These are phyloP conservation scores for Colletotrichum sp. DNA, from an alignment of 2,329 filamentous ascomycete species.

Conservation along the genomic window DNA sequence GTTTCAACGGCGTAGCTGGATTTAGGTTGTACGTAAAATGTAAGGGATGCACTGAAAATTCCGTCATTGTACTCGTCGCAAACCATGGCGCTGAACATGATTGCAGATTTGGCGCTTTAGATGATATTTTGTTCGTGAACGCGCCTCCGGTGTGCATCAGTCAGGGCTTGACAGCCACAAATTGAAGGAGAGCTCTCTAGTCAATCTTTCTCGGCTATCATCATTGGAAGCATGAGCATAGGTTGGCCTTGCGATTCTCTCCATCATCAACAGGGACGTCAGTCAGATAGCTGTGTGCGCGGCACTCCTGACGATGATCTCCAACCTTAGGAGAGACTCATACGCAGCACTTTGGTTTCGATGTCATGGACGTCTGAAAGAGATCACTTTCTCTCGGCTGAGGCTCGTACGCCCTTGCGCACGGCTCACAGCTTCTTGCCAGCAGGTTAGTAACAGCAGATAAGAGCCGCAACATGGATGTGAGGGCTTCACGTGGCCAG, in stretches of 20 bases:
- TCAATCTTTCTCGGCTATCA: background rate
- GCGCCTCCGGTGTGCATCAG: background rate
- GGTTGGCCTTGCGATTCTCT: background rate
- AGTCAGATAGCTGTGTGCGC: background rate
- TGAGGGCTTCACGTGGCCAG: background rate
- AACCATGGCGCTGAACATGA: conserved; percentile 15
- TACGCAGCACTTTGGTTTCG: background rate
- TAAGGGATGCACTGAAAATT: conserved; percentile 15
- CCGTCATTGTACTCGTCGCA: conserved; percentile 16
- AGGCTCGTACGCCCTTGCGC: background rate
- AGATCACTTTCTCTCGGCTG: background rate
- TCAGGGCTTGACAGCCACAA: background rate
- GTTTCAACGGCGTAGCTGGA: conserved; percentile 16
- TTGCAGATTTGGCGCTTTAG: background rate
- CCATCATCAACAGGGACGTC: background rate
- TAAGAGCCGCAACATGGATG: background rate
- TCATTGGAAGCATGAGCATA: background rate
- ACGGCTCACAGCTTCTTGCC: background rate
- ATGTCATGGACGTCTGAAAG: background rate
- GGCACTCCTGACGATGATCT: background rate
- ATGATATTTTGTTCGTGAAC: background rate
- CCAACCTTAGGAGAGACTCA: background rate
- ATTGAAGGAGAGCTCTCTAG: background rate
- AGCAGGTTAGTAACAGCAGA: background rate
- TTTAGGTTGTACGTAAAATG: conserved; percentile 17